phyloP scores from a whole-genome alignment of 306 rosid species.

The Medicago ruthenica region DNA sequence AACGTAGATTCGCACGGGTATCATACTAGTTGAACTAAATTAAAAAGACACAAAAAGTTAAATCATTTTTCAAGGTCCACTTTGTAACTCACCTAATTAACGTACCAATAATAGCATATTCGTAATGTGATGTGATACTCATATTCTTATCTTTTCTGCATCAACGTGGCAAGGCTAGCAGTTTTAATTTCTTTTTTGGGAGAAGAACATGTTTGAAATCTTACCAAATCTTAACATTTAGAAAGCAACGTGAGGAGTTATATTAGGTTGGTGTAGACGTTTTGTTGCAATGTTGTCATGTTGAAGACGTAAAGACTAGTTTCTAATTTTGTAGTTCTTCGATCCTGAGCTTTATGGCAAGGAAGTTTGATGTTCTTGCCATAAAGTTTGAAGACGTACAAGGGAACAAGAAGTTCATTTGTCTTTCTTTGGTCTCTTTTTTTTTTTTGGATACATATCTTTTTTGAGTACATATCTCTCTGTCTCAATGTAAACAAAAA shows the following conservation, averaged over 20 bases:
- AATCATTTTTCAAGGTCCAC: constrained; percentile 14
- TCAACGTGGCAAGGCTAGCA: constrained; percentile 21
- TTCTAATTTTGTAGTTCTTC: neutral
- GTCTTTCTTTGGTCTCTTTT: neutral
- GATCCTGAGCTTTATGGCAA: constrained; percentile 12
- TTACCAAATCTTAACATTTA: neutral
- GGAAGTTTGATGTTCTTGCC: constrained; percentile 36
- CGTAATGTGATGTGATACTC: constrained; percentile 9
- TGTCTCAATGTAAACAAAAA: too few relatives aligned
- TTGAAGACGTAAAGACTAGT: constrained; percentile 41
- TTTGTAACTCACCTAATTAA: constrained; percentile 34
- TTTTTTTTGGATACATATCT: too few relatives aligned
- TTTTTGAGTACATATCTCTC: too few relatives aligned
- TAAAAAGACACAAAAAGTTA: neutral
- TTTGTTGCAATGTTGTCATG: constrained; percentile 9
- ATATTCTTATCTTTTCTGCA: neutral
- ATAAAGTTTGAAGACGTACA: too few relatives aligned
- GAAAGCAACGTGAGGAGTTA: constrained; percentile 1
- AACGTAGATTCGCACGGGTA: too few relatives aligned
- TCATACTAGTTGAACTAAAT: too few relatives aligned
- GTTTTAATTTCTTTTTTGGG: neutral
- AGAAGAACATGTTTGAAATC: constrained; percentile 15
- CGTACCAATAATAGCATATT: constrained; percentile 12
- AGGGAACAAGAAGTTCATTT: neutral
- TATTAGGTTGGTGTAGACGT: neutral